Base-by-base conservation (phyloP, 176 grass and related monocot genomes). In the Tuctoria greenei region DNA sequence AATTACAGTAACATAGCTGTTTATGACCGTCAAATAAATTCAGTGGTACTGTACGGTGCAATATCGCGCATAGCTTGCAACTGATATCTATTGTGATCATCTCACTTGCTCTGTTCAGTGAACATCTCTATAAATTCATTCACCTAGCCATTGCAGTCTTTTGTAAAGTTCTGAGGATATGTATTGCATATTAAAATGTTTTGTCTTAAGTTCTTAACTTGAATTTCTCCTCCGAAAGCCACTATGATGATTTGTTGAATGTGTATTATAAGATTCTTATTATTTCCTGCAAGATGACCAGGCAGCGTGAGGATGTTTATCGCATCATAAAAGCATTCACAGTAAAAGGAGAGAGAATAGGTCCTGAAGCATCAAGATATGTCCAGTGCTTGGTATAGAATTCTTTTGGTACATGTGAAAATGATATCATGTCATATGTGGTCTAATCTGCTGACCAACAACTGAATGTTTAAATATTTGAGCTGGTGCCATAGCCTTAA, bases 221-320 rank as follows among this genome's bases (percentile, higher is more conserved):
- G 2, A 20, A 50, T 31, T 62, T 84, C 34, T 55, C 36, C 17
- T 81, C 23, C 41, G 42, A 51, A 7, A 77, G 26, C 57, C 35
- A 72, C 59, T 61, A 25, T n/a, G 56, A 45, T 47, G 10, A 69
- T 84, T 58, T 79, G 58, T 66, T 90, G 73, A 83, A 36, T 71
- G 24, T 79, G 28, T 70, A 69, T 70, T 87, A 76, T 83, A 83
- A 90, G 65, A 79, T 43, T 61, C 71, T 81, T 84, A 51, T 69
- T 81, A 69, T 96, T 89, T 94, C 55, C 52, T 94, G 88, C 91
- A 92, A 92, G 88, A 79, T 97, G 79, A 92, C 67, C 84, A 98
- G 91, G 88, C 90, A 98, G 65, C 91, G 87, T 51, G 89, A 98
- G 56, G 95, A 98, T 90, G 91, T 92, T 69, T 98, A 98, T 82